Conservation (phyloP, 495 filamentous ascomycete species). For the Endocarpon pusillum region DNA sequence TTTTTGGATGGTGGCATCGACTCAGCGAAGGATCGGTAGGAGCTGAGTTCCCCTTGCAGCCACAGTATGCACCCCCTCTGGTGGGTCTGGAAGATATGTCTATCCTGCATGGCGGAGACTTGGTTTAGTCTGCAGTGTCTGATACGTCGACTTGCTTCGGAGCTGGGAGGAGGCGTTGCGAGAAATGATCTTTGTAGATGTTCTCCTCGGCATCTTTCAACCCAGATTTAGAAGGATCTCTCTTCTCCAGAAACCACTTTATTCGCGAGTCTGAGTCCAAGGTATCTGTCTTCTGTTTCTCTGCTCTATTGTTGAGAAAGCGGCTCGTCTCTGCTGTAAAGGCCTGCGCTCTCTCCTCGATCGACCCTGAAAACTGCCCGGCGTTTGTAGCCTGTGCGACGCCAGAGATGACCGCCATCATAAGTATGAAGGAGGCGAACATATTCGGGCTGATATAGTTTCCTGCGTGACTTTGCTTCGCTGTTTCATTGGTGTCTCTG, state of each 20-base stretch:
- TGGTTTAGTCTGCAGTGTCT: too few relatives aligned
- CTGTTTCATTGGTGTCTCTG: conserved; percentile 22
- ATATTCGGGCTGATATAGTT: conserved; percentile 51
- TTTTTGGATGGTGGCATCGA: too few relatives aligned
- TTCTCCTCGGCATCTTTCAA: conserved; percentile 25
- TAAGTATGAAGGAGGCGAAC: conserved; percentile 52
- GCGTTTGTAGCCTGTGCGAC: conserved; percentile 53
- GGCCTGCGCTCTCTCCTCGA: conserved; percentile 44
- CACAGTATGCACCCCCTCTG: too few relatives aligned
- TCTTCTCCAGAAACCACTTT: conserved; percentile 50
- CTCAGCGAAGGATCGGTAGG: too few relatives aligned
- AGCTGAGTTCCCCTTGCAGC: too few relatives aligned
- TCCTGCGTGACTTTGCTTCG: conserved; percentile 36
- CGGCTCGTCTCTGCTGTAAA: conserved; percentile 44
- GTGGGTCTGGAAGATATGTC: too few relatives aligned
- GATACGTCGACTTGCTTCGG: too few relatives aligned
- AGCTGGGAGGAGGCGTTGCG: too few relatives aligned
- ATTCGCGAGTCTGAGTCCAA: conserved; percentile 46
- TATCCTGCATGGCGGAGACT: too few relatives aligned
- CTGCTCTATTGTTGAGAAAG: conserved; percentile 39
- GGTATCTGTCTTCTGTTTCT: conserved; percentile 25
- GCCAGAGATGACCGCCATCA: conserved; percentile 47
- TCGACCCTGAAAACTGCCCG: conserved; percentile 31
- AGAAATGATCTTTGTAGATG: conserved; percentile 24
- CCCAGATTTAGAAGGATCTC: conserved; percentile 36